Base-by-base conservation (phyloP, 2,329 filamentous ascomycete species). In the Aspergillus candidus region DNA sequence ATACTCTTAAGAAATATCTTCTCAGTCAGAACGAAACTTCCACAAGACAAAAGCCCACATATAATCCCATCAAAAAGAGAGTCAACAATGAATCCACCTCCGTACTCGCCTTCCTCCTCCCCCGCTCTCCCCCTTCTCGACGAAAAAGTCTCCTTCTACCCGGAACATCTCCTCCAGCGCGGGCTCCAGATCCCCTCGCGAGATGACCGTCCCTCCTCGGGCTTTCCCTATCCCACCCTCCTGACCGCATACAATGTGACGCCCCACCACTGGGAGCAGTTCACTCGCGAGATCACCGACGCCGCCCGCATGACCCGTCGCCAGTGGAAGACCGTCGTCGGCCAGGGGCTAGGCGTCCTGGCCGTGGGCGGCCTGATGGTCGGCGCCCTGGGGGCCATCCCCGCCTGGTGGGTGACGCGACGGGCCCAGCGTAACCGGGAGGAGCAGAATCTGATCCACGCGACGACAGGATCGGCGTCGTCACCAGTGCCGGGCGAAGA, bases 121-220 rank as follows among this genome's bases (percentile, higher is more conserved):
- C 6, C 40, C 5, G 27, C 40, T 4, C 14, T 30, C 3, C 22
- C 17, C 13, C 34, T 33, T 11, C 32, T 34, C 13, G 32, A 27
- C 2, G 22, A 27, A 3, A 27, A 27, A 27, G 22, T 27, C 1
- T 27, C 6, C 22, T 27, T 27, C 22, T 27, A 27, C 3, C 29
- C 37, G 4, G 43, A 45, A 22, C 37, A 12, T 7, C 13, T 52
- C 32, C 46, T 64, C 0, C 47, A 42, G 1, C 50, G 56, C n/a
- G 61, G 59, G 1, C 50, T 65, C 1, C 61, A 65, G 48, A 50
- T 65, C 10, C 61, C 61, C 2, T 57, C 60, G 2, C 53, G 55
- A 18, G 56, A 55, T 2, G 38, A 40, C 4, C 44, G 49, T 14
- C 49, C 56, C 35, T 59, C 55, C 17, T 65, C 62, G 0, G 60